A percentile compares a stretch with the other conserved stretches of the same genome.
phyloP scores from a whole-genome alignment of 345 rosid genomes.

The Trapa bicornis region DNA sequence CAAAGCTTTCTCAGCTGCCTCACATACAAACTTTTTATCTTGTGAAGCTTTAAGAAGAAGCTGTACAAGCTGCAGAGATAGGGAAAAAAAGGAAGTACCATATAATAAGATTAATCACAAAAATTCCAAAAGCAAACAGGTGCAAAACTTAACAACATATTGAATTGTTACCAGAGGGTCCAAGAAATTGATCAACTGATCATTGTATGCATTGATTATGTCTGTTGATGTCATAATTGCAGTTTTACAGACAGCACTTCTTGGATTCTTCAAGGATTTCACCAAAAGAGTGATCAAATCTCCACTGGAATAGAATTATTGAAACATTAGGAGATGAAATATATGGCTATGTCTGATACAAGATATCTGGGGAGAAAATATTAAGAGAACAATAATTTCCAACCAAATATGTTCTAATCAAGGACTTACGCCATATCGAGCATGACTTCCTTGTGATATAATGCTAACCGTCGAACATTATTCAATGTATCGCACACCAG shows the following conservation, averaged over 20 bases:
- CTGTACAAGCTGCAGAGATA: slow-evolving; percentile 61
- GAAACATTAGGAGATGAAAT: slow-evolving; percentile 5
- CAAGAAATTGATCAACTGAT: slow-evolving; percentile 54
- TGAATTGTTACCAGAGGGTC: slow-evolving; percentile 54
- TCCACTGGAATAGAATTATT: slow-evolving; percentile 25
- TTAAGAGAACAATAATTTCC: background rate
- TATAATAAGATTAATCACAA: background rate
- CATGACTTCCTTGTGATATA: slow-evolving; percentile 64
- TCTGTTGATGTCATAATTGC: slow-evolving; percentile 88
- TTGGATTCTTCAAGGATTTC: slow-evolving; percentile 89
- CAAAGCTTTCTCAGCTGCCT: slow-evolving; percentile 87
- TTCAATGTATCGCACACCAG: slow-evolving; percentile 71
- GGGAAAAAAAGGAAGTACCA: slow-evolving; percentile 3
- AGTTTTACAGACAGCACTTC: slow-evolving; percentile 94
- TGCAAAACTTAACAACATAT: background rate
- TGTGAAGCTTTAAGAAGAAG: slow-evolving; percentile 94
- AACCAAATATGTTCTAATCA: background rate
- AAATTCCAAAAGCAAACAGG: background rate
- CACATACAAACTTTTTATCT: slow-evolving; percentile 94
- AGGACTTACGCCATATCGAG: slow-evolving; percentile 53
- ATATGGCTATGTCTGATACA: slow-evolving; percentile 1
- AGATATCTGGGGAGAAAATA: background rate
- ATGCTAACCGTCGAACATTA: slow-evolving; percentile 60
- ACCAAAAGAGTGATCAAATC: slow-evolving; percentile 64
- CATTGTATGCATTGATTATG: slow-evolving; percentile 55